A percentile compares a stretch with the other conserved stretches of the same genome.
phyloP scores from a whole-genome alignment of 2,329 filamentous ascomycete species.

The Sphaceloma murrayae region DNA sequence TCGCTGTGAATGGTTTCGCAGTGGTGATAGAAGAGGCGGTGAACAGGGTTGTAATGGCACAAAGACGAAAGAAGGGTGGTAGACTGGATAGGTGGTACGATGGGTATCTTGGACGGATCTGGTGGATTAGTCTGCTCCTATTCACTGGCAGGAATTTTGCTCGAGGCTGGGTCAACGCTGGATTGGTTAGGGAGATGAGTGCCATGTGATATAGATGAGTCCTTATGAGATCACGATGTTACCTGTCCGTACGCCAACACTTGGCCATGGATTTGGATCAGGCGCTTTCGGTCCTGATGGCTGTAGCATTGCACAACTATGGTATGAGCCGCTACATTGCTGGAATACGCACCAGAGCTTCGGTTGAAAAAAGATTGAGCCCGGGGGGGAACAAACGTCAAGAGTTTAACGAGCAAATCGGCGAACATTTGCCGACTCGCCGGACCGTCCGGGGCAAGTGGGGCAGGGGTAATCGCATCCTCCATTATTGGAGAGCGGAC shows the following conservation, averaged over 20 bases:
- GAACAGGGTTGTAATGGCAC: conserved; percentile 19
- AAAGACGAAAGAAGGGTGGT: conserved; percentile 20
- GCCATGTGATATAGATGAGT: conserved; percentile 20
- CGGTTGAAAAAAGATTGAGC: too few relatives aligned
- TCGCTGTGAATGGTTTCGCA: conserved; percentile 26
- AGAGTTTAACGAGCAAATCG: too few relatives aligned
- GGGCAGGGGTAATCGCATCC: not conserved
- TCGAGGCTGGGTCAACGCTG: conserved; percentile 35
- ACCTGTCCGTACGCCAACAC: too few relatives aligned
- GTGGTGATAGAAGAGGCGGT: conserved; percentile 26
- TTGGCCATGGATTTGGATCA: too few relatives aligned
- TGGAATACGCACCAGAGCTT: too few relatives aligned
- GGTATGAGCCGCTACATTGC: too few relatives aligned
- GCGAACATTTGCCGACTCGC: too few relatives aligned
- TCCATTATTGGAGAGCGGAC: conserved; percentile 5
- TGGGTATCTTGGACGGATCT: conserved; percentile 30
- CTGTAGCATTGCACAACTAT: too few relatives aligned
- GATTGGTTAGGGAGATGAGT: conserved; percentile 34
- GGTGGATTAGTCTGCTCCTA: conserved; percentile 34
- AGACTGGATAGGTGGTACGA: conserved; percentile 26
- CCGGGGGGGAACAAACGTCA: too few relatives aligned
- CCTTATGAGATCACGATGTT: too few relatives aligned
- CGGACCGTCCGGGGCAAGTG: not conserved
- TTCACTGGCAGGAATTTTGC: conserved; percentile 36
- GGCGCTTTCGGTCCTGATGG: too few relatives aligned